Percentiles rank a stretch among this genome's conserved stretches.
Evolutionary conservation across 495 filamentous ascomycete species (phyloP).

Genomic region (Evernia prunastri): DNA sequence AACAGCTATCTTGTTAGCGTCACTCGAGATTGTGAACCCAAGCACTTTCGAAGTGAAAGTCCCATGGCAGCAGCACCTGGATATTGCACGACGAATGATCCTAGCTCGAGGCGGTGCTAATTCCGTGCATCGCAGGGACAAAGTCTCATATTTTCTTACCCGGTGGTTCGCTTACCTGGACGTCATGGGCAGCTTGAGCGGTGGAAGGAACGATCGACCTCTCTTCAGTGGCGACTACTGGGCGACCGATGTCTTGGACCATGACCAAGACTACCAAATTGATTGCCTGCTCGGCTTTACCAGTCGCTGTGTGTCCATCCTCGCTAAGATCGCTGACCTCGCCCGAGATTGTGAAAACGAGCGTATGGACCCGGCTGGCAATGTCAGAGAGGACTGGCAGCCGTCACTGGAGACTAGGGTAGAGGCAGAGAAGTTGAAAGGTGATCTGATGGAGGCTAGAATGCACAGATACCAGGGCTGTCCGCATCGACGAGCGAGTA

Average conservation of each 20-base stretch:
- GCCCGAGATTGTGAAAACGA: slow-evolving; percentile 63
- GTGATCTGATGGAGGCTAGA: slow-evolving; percentile 44
- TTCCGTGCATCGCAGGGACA: slow-evolving; percentile 52
- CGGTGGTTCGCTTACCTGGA: slow-evolving; percentile 87
- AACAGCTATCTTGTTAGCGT: slow-evolving; percentile 80
- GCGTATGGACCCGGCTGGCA: slow-evolving; percentile 53
- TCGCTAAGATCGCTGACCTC: slow-evolving; percentile 68
- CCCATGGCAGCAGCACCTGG: slow-evolving; percentile 71
- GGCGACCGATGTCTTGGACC: slow-evolving; percentile 36
- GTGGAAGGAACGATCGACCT: slow-evolving; percentile 54
- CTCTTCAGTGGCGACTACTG: slow-evolving; percentile 47
- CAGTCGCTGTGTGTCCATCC: slow-evolving; percentile 59
- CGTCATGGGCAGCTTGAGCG: slow-evolving; percentile 68
- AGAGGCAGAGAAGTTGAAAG: slow-evolving; percentile 50
- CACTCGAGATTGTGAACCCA: slow-evolving; percentile 79
- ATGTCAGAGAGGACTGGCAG: slow-evolving; percentile 49
- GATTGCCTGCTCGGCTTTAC: slow-evolving; percentile 81
- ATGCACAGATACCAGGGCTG: slow-evolving; percentile 36
- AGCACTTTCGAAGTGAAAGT: slow-evolving; percentile 56
- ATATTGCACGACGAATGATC: slow-evolving; percentile 70
- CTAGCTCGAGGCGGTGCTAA: slow-evolving; percentile 56
- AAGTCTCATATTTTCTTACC: slow-evolving; percentile 69
- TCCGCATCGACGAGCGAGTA: slow-evolving; percentile 32
- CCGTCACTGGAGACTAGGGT: slow-evolving; percentile 48
- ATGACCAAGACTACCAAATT: slow-evolving; percentile 57